These are phyloP conservation scores for Sechiopsis laciniata DNA, from an alignment of 306 rosid species.

Conservation along the genomic window DNA sequence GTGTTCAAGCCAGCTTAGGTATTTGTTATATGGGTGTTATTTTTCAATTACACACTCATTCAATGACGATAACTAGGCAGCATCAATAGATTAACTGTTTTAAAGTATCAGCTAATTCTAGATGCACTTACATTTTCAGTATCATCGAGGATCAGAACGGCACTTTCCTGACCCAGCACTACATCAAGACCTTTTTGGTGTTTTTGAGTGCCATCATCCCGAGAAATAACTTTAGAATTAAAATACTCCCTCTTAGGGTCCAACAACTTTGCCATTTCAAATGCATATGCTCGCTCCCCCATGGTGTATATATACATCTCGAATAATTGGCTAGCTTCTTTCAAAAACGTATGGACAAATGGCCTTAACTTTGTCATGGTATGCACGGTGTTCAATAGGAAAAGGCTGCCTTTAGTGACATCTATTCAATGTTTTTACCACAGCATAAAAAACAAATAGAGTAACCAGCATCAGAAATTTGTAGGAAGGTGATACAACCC, in stretches of 20 bases:
- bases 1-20: too few species aligned
- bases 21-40: too few species aligned
- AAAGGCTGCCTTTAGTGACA: slow-evolving; percentile 65
- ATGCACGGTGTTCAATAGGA: slow-evolving; percentile 49
- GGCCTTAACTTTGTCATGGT: slow-evolving; percentile 97
- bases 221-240: slow-evolving; percentile 62
- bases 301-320: slow-evolving; percentile 88
- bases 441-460: neutral
- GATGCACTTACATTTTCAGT: slow-evolving; percentile 64
- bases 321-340: slow-evolving; percentile 66
- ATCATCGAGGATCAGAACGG: slow-evolving; percentile 84
- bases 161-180: slow-evolving; percentile 81
- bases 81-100: neutral
- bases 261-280: slow-evolving; percentile 82
- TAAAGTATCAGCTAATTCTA: neutral
- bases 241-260: slow-evolving; percentile 80
- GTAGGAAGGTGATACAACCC: neutral
- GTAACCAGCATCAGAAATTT: slow-evolving; percentile 21
- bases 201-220: slow-evolving; percentile 83
- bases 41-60: neutral
- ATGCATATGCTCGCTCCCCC: slow-evolving; percentile 89
- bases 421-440: slow-evolving; percentile 29
- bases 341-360: slow-evolving; percentile 59
- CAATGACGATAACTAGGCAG: neutral
- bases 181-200: slow-evolving; percentile 91